phyloP scores from a whole-genome alignment of 805 yeast genomes.

The Lachancea sp. region DNA sequence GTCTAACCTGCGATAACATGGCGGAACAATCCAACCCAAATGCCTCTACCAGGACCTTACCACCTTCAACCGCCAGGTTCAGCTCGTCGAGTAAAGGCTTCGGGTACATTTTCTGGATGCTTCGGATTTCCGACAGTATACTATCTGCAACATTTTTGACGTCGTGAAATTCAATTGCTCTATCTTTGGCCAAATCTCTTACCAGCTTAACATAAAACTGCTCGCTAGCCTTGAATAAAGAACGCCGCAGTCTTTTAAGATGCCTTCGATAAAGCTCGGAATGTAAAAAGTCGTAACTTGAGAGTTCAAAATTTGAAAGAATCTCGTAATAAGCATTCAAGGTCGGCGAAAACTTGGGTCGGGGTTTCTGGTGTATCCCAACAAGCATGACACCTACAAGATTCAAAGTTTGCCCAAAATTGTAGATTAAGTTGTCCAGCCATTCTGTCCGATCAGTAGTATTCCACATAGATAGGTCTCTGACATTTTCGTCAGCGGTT shows the following conservation, averaged over 20 bases:
- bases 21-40: slow-evolving; percentile 48
- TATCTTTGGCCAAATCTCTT: slow-evolving; percentile 52
- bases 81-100: slow-evolving; percentile 55
- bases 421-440: slow-evolving; percentile 39
- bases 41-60: slow-evolving; percentile 43
- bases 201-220: slow-evolving; percentile 39
- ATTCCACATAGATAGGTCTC: slow-evolving; percentile 34
- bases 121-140: slow-evolving; percentile 44
- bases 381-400: slow-evolving; percentile 40
- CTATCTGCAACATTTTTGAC: slow-evolving; percentile 50
- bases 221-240: slow-evolving; percentile 39
- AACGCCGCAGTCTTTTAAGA: slow-evolving; percentile 33
- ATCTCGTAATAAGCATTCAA: slow-evolving; percentile 45
- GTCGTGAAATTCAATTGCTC: slow-evolving; percentile 47
- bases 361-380: slow-evolving; percentile 37
- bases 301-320: slow-evolving; percentile 42
- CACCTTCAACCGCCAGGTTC: slow-evolving; percentile 45
- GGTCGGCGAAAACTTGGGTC: slow-evolving; percentile 55
- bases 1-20: slow-evolving; percentile 45
- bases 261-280: slow-evolving; percentile 41
- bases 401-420: slow-evolving; percentile 43
- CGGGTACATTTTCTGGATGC: slow-evolving; percentile 53
- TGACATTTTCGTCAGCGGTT: slow-evolving; percentile 19
- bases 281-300: slow-evolving; percentile 25
- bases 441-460: slow-evolving; percentile 45